These are phyloP conservation scores for Yarrowia osloensis DNA, from an alignment of 805 yeast species.

Conservation along the genomic window DNA sequence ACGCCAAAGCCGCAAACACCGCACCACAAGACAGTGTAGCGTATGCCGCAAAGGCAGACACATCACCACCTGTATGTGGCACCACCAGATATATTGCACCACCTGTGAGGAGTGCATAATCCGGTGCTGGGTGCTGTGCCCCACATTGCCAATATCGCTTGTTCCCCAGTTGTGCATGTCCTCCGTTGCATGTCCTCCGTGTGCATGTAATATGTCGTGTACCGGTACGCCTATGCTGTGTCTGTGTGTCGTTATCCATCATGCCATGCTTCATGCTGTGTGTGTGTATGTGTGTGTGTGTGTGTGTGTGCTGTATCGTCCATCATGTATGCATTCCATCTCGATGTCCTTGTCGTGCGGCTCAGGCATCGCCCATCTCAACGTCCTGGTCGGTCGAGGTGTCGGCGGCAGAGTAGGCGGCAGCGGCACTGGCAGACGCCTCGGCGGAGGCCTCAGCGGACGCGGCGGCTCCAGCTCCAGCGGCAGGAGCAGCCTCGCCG, in stretches of 20 bases:
- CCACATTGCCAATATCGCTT: background rate
- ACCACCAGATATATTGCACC: no score
- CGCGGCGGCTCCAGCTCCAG: background rate
- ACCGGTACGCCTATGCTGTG: background rate
- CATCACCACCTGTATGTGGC: no score
- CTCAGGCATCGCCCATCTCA: slow-evolving; percentile 24
- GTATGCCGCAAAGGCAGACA: no score
- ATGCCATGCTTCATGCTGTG: slow-evolving; percentile 10
- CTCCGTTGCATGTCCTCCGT: background rate
- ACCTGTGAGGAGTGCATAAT: background rate
- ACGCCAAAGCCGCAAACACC: no score
- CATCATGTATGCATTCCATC: background rate
- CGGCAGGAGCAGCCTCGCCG: background rate
- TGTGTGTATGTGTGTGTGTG: background rate
- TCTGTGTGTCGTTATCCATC: background rate
- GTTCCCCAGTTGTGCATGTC: background rate
- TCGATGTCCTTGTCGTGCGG: background rate
- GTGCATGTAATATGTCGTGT: background rate
- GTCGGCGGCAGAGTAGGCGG: background rate
- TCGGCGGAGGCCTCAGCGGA: background rate
- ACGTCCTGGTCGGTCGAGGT: slow-evolving; percentile 12
- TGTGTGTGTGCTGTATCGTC: background rate
- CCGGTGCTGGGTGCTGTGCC: background rate
- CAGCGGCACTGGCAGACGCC: background rate
- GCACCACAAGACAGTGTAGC: background rate